Base-by-base conservation (phyloP, 352 stramenopile species). In the Pythium utonaiense region DNA sequence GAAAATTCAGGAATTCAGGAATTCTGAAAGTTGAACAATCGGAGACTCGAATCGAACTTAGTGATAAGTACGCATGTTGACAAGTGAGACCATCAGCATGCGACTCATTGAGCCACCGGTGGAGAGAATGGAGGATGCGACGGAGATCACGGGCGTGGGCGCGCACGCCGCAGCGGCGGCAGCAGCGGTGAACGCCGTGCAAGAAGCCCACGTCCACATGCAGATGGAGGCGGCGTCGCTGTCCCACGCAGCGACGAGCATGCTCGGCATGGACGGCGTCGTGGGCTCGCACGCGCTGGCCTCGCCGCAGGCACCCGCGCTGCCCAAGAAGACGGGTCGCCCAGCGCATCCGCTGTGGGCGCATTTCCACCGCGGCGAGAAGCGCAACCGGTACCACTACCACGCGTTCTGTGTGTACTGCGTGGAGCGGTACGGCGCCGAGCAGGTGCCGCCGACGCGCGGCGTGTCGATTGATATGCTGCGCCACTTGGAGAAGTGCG, bases 371-470 rank as follows among this genome's bases (percentile, higher is more conserved):
- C 85, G 85, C 41, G 85, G 85, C 30, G 83, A 89, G 66, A 94
- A 94, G 72, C 80, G 82, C 21, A 94, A 94, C 44, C 77, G 82
- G 21, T 91, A 91, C 63, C 85, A 94, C 47, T 91, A 94, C 69
- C 85, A 92, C 53, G 79, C 85, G 30, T 94, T 86, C 57, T 94
- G 85, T 59, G 70, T 79, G 8, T 94, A 91, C 69, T 94, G 84
- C 57, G 71, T 92, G 36, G 70, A 74, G 62, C 75, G 73, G 16
- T 74, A 86, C 49, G 81, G 79, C 24, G 49, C 61, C 12, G 71
- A 69, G 40, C 75, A 86, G 14, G 78, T 91, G 33, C 62, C 77
- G 22, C 68, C 84, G 44, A 94, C 78, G n/a, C 82, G 82, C 34
- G 82, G 84, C 17, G 84, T 94, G 14, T 92, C 82, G 3, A 70